These are phyloP conservation scores for Fusarium sp. DNA, from an alignment of 2,329 filamentous ascomycete genomes.

Conservation along the genomic window DNA sequence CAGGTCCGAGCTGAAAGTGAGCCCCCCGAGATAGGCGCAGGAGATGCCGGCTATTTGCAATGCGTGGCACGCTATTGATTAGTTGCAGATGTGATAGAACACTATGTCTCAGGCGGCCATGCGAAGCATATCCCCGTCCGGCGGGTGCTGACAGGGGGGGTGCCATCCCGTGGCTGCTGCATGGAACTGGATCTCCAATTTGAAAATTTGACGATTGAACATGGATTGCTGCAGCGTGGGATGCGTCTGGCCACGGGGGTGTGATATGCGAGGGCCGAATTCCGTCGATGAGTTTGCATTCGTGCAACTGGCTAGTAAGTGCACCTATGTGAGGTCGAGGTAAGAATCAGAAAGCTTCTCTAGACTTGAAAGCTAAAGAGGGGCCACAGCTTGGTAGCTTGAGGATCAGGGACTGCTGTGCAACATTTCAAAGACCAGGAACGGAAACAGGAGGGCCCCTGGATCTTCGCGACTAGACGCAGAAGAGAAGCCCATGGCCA, in stretches of 20 bases:
- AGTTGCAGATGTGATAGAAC: constrained; percentile 9
- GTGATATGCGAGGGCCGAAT: not conserved
- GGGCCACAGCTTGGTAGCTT: constrained; percentile 1
- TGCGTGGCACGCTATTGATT: constrained; percentile 28
- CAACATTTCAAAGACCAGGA: not conserved
- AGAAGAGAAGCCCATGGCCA: not conserved
- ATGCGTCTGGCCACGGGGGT: constrained; percentile 13
- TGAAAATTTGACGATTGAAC: constrained; percentile 7
- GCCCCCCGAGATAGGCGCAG: not conserved
- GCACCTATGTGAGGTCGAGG: not conserved
- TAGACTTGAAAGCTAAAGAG: not conserved
- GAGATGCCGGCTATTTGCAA: constrained; percentile 29
- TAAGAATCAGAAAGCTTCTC: not conserved
- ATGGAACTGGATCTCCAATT: constrained; percentile 21
- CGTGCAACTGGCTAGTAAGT: not conserved
- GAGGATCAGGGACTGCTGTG: constrained; percentile 6
- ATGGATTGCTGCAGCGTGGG: constrained; percentile 24
- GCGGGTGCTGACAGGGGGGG: constrained; percentile 13
- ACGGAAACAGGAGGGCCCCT: constrained; percentile 4
- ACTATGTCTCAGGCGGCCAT: constrained; percentile 27
- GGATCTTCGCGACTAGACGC: not conserved
- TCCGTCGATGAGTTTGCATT: not conserved
- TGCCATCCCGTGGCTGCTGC: not conserved
- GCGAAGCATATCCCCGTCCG: constrained; percentile 2
- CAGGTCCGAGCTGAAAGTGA: not conserved